Evolutionary conservation across 495 filamentous ascomycete species (phyloP), one percentile per base, ranked within the genome.

Genomic region (Penicillium atrosanguineum): DNA sequence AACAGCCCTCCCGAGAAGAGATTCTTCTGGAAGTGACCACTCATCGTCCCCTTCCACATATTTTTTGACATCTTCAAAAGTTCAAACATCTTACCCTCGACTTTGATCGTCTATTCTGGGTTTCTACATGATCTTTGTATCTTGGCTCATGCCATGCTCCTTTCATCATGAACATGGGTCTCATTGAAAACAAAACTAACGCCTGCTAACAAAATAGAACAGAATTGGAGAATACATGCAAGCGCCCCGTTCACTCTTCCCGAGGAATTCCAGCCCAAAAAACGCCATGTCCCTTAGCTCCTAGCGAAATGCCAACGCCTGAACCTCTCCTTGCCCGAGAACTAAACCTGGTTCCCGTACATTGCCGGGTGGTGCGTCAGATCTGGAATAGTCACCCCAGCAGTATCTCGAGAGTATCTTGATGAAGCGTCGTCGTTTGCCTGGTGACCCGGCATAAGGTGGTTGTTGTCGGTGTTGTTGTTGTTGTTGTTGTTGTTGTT

Each of bases 361-460:
- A 73, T 56, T 11, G 76, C 71, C 23, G 79, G 79, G 62, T 82
- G 78, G 57, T 78, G 73, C 12, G 78, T 71, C 44, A 71, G 46
- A 60, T 79, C 69, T 11, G 79, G 79, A 11, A 67, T 59, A 4
- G 66, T 57, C 15, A 77, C 50, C 1, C 66, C 67, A 2, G 58
- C 53, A 12, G 65, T 60, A 41, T 71, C 64, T 18, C 70, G 66
- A 14, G 70, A 70, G 46, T 74, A 75, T 41, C 64, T 69, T 21
- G 69, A 72, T 21, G 72, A 74, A 19, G 74, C 66, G 28, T 63
- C 61, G 48, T 76, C 68, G n/a, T 65, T 63, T 18, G 41, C 28
- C 1, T 29, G 39, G 16, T 41, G 14, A 20, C 14, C 11, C 3
- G 19, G 41, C 2, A 31, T 20, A 7, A 37, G 9, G 16, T 44